phyloP scores from a whole-genome alignment of 2,329 filamentous ascomycete genomes.

The Dactylellina parvicollis region DNA sequence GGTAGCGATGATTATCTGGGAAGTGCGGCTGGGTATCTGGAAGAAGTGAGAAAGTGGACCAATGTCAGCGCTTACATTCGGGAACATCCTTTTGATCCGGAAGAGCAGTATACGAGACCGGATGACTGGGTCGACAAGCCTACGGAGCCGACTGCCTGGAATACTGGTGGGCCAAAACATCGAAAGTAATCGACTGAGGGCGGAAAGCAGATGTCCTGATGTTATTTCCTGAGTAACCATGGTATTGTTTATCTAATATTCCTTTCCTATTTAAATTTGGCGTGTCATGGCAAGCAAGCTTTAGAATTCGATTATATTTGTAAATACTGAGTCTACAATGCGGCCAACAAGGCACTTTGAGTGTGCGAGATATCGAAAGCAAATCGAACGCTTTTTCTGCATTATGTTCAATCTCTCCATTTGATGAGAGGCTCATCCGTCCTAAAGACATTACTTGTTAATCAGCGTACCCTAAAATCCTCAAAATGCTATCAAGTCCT shows the following conservation, averaged over 20 bases:
- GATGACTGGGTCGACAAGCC: constrained; percentile 1
- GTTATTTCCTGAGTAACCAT: no score
- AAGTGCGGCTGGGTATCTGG: constrained; percentile 67
- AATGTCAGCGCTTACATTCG: constrained; percentile 62
- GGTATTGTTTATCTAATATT: no score
- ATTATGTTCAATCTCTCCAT: constrained; percentile 72
- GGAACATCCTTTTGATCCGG: constrained; percentile 23
- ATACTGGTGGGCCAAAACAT: no score
- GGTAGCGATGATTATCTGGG: constrained; percentile 63
- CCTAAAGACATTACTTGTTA: constrained; percentile 61
- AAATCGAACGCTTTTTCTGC: no score
- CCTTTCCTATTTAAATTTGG: no score
- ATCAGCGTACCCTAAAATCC: background rate
- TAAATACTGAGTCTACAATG: no score
- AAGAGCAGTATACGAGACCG: constrained; percentile 12
- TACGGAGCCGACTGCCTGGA: background rate
- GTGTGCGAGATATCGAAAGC: no score
- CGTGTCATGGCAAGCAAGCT: no score
- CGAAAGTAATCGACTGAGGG: no score
- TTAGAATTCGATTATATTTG: no score
- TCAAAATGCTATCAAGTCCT: background rate
- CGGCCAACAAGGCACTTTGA: no score
- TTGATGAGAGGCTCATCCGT: constrained; percentile 83
- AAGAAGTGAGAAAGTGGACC: constrained; percentile 65
- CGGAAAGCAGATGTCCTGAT: no score